phyloP scores from a whole-genome alignment of 768 basidiomycete genomes.

The Cystobasidium ongulense region DNA sequence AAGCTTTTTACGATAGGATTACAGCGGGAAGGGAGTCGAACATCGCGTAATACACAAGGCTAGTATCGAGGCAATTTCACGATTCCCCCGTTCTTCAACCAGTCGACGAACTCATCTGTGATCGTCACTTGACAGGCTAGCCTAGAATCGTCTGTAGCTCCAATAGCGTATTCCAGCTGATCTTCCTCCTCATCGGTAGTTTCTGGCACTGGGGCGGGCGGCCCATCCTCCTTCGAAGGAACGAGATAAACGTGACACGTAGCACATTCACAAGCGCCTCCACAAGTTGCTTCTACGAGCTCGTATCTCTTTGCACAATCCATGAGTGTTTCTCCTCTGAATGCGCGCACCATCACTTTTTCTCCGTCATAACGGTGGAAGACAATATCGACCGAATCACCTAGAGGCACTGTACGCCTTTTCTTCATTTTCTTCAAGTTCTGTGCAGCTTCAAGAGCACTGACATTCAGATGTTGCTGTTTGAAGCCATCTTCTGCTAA shows the following conservation, averaged over 20 bases:
- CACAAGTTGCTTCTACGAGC: constrained; percentile 37
- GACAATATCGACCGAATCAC: constrained; percentile 32
- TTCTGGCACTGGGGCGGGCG: constrained; percentile 28
- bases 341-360: constrained; percentile 22
- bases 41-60: neutral
- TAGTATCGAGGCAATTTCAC: constrained; percentile 37
- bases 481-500: neutral
- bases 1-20: too few relatives aligned
- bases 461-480: neutral
- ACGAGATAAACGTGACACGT: constrained; percentile 39
- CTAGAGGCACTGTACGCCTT: constrained; percentile 26
- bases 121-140: constrained; percentile 38
- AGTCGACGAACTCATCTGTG: constrained; percentile 33
- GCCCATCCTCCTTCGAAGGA: neutral
- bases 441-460: neutral
- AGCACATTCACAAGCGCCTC: constrained; percentile 40
- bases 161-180: constrained; percentile 40
- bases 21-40: too few relatives aligned
- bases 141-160: constrained; percentile 36
- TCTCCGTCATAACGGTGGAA: constrained; percentile 35
- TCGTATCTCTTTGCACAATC: constrained; percentile 19
- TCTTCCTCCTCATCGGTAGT: constrained; percentile 41
- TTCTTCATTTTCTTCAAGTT: neutral
- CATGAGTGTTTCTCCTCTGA: constrained; percentile 39
- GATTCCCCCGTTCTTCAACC: constrained; percentile 33